phyloP scores from a whole-genome alignment of 768 basidiomycete species.

The Ramaria sp. region DNA sequence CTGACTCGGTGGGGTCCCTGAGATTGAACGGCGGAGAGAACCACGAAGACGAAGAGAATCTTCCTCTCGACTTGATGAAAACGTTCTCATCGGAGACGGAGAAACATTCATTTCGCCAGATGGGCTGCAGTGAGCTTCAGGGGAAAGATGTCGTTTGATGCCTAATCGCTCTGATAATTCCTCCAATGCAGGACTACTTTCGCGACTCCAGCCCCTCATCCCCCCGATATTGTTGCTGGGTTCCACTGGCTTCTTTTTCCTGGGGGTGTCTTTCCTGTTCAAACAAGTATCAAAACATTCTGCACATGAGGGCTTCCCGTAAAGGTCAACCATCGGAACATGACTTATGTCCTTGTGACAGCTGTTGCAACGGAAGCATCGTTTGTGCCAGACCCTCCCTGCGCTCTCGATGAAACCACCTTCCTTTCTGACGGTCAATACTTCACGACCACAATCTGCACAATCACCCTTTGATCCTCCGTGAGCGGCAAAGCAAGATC shows the following conservation, averaged over 20 bases:
- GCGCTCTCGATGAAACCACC: constrained; percentile 67
- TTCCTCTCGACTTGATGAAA: not conserved
- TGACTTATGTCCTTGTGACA: constrained; percentile 67
- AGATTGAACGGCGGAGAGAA: not conserved
- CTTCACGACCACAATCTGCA: constrained; percentile 53
- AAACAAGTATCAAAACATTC: constrained; percentile 72
- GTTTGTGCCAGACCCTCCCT: constrained; percentile 70
- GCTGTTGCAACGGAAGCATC: constrained; percentile 65
- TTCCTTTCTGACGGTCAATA: constrained; percentile 64
- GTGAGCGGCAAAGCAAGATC: constrained; percentile 54
- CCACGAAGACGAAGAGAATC: not conserved
- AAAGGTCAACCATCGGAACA: constrained; percentile 70
- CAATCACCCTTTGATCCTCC: constrained; percentile 76
- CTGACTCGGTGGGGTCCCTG: not conserved
- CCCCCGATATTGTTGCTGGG: constrained; percentile 32
- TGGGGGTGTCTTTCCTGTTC: constrained; percentile 16
- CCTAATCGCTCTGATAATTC: constrained; percentile 54
- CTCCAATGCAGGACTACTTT: constrained; percentile 50
- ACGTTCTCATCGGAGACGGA: not conserved
- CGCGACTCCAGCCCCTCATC: constrained; percentile 31
- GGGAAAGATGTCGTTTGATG: constrained; percentile 20
- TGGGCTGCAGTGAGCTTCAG: not conserved
- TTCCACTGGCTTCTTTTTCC: constrained; percentile 9
- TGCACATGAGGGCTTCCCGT: constrained; percentile 67
- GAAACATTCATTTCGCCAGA: not conserved